Conservation (phyloP, 768 basidiomycete species). For the Paxillus involutus region DNA sequence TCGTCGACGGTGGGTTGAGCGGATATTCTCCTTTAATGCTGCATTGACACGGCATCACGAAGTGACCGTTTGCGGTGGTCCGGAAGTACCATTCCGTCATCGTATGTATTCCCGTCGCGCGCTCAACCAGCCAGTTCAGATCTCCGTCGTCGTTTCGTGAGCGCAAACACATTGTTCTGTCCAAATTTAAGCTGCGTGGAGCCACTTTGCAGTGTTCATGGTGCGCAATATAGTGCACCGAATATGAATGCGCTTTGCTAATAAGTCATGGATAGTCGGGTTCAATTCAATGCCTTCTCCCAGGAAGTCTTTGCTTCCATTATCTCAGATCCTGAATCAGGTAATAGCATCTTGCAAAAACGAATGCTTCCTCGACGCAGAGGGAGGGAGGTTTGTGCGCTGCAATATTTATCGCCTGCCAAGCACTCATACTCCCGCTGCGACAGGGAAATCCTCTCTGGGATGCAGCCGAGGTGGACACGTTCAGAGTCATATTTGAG, state of each 20-base stretch:
- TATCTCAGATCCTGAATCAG: slow-evolving; percentile 1
- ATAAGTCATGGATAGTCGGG: slow-evolving; percentile 19
- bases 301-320: background rate
- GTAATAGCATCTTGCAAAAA: slow-evolving; percentile 23
- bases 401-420: background rate
- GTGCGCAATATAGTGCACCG: slow-evolving; percentile 29
- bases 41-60: slow-evolving; percentile 3
- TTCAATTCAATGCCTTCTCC: slow-evolving; percentile 14
- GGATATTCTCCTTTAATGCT: slow-evolving; percentile 23
- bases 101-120: slow-evolving; percentile 9
- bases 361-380: slow-evolving; percentile 26
- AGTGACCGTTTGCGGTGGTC: slow-evolving; percentile 34
- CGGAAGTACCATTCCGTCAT: slow-evolving; percentile 23
- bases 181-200: slow-evolving; percentile 50
- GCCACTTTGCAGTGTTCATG: slow-evolving; percentile 50
- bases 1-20: slow-evolving; percentile 21
- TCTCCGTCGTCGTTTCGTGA: slow-evolving; percentile 31
- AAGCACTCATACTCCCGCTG: background rate
- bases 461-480: slow-evolving; percentile 37
- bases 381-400: slow-evolving; percentile 12
- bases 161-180: slow-evolving; percentile 47
- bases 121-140: slow-evolving; percentile 10
- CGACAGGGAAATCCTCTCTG: slow-evolving; percentile 33
- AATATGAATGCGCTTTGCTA: slow-evolving; percentile 11
- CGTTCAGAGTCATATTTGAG: slow-evolving; percentile 39